Base-by-base conservation (phyloP, 192 early-diverging fungal species). In the Coemansia umbellata region DNA sequence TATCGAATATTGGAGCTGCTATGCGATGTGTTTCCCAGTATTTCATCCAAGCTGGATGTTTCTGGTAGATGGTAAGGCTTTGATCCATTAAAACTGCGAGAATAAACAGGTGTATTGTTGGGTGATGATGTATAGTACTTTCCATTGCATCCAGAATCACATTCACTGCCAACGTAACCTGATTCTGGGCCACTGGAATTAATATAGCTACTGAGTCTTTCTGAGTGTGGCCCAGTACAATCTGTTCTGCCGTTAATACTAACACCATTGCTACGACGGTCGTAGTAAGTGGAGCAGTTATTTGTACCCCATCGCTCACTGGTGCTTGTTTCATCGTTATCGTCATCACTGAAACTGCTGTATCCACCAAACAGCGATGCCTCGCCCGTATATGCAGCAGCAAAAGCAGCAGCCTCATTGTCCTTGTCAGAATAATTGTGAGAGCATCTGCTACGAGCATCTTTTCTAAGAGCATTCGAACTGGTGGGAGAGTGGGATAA, bases 361-460 rank as follows among this genome's bases (percentile, higher is more conserved):
- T 75, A 75, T 22, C 48, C 53, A 47, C 65, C 42, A 31, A 49
- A 45, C 15, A 73, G 11, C 17, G 63, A 66, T 8, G 58, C 43
- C 3, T 63, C 57, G 44, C 72, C 65, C 19, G 52, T 56, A 31
- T 64, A 75, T 8, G 57, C 72, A 3, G 65, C 60, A 4, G 72
- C 72, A 54, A 63, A 51, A 8, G 72, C 72, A 0, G 60, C 65
- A 8, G 60, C 67, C 32, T 60, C 57, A 14, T 56, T 57, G 50
- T 74, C 71, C 21, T 28, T 45, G 53, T 70, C 67, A 14, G 41
- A 57, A 32, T 62, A 59, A 17, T 41, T 55, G 60, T 55, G 60
- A 39, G 61, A 60, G 26, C 45, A 54, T 27, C 55, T 49, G 33
- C 31, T 58, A 43, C 37, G 27, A 28, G 58, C 44, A 15, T 66